Evolutionary conservation across 352 stramenopile species (phyloP).

Genomic region (Stramenopiles sp.): DNA sequence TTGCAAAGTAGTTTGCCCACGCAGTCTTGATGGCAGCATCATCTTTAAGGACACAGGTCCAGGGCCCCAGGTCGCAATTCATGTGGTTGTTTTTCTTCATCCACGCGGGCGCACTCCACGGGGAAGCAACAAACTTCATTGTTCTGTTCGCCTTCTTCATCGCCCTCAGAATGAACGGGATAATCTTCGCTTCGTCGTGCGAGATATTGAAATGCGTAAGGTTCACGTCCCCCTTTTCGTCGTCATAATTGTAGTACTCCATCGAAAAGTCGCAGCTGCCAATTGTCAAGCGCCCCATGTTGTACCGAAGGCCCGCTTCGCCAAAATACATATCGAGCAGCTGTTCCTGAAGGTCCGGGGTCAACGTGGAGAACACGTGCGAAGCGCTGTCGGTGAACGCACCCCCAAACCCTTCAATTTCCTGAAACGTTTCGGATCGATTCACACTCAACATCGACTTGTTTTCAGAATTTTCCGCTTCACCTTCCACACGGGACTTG

Average conservation of each 20-base stretch:
- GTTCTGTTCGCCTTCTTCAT: conserved; percentile 23
- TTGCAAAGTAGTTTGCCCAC: conserved; percentile 70
- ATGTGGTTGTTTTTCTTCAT: conserved; percentile 51
- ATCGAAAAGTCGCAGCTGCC: conserved; percentile 63
- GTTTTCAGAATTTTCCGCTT: background rate
- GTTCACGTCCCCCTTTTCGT: conserved; percentile 41
- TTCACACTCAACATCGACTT: conserved; percentile 31
- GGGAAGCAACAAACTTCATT: conserved; percentile 44
- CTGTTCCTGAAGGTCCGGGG: conserved; percentile 46
- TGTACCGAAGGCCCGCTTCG: conserved; percentile 52
- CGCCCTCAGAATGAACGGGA: conserved; percentile 49
- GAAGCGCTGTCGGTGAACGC: conserved; percentile 72
- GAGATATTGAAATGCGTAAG: conserved; percentile 46
- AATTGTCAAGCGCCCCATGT: conserved; percentile 66
- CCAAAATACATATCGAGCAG: conserved; percentile 63
- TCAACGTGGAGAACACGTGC: conserved; percentile 56
- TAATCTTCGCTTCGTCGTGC: conserved; percentile 45
- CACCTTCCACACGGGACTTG: background rate
- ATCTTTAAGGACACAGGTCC: conserved; percentile 28
- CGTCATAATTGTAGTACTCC: conserved; percentile 58
- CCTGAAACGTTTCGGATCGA: conserved; percentile 36
- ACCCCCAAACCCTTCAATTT: conserved; percentile 66
- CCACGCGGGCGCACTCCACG: conserved; percentile 55
- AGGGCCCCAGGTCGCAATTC: conserved; percentile 34
- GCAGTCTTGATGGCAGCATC: conserved; percentile 34